Evolutionary conservation across 1,284 basidiomycete species (phyloP).

Genomic region (Heterobasidion occidentale): DNA sequence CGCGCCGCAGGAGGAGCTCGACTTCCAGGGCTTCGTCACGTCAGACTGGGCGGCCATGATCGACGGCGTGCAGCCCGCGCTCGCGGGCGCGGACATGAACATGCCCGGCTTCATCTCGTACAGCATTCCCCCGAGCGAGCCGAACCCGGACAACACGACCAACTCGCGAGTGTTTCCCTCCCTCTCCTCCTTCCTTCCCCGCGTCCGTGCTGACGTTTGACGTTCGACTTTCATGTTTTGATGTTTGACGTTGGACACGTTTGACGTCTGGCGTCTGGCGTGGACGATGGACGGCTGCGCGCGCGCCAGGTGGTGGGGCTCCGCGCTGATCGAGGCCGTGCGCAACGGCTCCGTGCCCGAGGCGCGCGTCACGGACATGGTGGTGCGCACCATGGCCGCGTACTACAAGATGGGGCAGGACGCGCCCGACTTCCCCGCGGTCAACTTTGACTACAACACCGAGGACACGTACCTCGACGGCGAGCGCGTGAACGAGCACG

Average conservation of each 20-base stretch:
- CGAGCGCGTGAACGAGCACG: constrained; percentile 26
- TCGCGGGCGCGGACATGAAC: constrained; percentile 17
- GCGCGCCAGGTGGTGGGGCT: constrained; percentile 15
- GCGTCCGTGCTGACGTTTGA: not conserved
- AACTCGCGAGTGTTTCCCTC: not conserved
- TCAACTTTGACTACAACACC: constrained; percentile 19
- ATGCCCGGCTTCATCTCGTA: constrained; percentile 17
- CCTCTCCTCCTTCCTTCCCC: not conserved
- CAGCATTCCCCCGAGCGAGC: constrained; percentile 5
- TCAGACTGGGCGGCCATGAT: constrained; percentile 19
- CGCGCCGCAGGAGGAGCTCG: constrained; percentile 21
- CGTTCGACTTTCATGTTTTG: too few relatives aligned
- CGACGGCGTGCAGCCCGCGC: constrained; percentile 10
- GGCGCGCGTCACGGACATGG: constrained; percentile 26
- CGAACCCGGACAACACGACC: constrained; percentile 3
- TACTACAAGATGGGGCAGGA: constrained; percentile 57
- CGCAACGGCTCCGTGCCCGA: constrained; percentile 34
- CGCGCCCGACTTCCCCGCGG: constrained; percentile 36
- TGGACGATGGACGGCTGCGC: too few relatives aligned
- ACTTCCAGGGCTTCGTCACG: constrained; percentile 21
- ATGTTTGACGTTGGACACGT: not conserved
- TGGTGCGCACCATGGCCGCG: constrained; percentile 38
- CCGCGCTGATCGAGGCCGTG: constrained; percentile 28
- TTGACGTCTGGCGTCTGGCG: too few relatives aligned
- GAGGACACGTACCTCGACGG: constrained; percentile 2